Conservation (phyloP, 2,329 filamentous ascomycete genomes). For the Ophiostoma sp. region DNA sequence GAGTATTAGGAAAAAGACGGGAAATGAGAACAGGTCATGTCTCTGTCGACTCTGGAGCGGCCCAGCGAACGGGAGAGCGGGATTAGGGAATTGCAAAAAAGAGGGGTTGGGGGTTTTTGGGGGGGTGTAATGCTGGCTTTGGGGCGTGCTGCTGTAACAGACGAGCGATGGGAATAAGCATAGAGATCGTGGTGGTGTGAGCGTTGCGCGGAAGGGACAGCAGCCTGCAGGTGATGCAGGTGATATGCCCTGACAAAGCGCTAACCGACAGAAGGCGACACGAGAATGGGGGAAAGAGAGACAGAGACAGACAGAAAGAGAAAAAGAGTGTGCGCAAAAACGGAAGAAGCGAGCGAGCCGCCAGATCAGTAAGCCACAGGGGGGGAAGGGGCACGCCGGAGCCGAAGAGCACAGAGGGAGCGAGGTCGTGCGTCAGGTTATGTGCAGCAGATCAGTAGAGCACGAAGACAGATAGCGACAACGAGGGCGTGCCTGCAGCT, state of each 20-base stretch:
- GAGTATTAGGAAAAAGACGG: conserved; percentile 26
- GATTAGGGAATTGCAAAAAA: conserved; percentile 7
- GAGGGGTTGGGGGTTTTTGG: not conserved
- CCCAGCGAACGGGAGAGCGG: not conserved
- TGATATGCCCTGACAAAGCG: not conserved
- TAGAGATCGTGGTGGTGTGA: not conserved
- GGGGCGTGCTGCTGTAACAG: conserved; percentile 2
- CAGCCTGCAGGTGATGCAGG: conserved; percentile 1
- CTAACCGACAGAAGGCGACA: not conserved
- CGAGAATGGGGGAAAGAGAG: too few species aligned
- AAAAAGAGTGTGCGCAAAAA: not conserved
- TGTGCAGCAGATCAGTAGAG: not conserved
- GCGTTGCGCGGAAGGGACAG: not conserved
- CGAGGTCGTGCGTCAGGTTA: too few species aligned
- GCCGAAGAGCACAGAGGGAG: not conserved
- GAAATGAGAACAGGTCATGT: not conserved
- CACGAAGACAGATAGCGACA: not conserved
- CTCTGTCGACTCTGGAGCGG: not conserved
- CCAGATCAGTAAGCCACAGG: not conserved
- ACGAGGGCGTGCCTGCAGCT: not conserved
- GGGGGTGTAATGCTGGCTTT: not conserved
- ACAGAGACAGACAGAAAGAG: too few species aligned
- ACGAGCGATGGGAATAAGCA: not conserved
- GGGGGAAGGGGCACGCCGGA: not conserved
- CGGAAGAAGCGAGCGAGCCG: not conserved